Conservation (phyloP, 2,329 filamentous ascomycete genomes). For the Coniella vitis region DNA sequence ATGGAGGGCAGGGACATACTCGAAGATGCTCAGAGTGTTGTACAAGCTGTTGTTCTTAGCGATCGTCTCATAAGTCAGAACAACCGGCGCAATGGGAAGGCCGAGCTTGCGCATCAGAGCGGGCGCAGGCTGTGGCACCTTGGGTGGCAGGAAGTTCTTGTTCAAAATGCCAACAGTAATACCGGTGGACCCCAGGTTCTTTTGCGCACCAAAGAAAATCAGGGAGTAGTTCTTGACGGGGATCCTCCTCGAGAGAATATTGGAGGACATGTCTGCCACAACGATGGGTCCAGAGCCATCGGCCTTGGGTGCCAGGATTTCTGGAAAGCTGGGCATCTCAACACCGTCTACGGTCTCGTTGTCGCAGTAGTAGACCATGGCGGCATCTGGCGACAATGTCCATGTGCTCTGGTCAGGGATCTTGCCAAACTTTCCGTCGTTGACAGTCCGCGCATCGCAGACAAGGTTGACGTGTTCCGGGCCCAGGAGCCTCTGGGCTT, state of each 20-base stretch:
- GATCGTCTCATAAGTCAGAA: slow-evolving; percentile 77
- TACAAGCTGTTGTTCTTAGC: slow-evolving; percentile 93
- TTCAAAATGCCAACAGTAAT: slow-evolving; percentile 81
- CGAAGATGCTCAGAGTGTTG: slow-evolving; percentile 93
- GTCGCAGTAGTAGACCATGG: slow-evolving; percentile 83
- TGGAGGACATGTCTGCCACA: slow-evolving; percentile 89
- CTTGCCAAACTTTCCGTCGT: slow-evolving; percentile 75
- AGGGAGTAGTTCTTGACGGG: slow-evolving; percentile 72
- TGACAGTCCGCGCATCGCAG: slow-evolving; percentile 56
- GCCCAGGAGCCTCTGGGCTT: slow-evolving; percentile 72
- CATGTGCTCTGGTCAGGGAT: slow-evolving; percentile 74
- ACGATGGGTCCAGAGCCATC: slow-evolving; percentile 66
- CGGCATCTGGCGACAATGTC: slow-evolving; percentile 61
- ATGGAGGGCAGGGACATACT: slow-evolving; percentile 35
- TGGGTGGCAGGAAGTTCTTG: slow-evolving; percentile 69
- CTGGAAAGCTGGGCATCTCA: slow-evolving; percentile 73
- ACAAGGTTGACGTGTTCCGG: slow-evolving; percentile 74
- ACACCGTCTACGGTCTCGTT: slow-evolving; percentile 95
- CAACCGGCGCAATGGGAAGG: slow-evolving; percentile 69
- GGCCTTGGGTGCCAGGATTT: slow-evolving; percentile 48
- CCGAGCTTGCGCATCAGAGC: slow-evolving; percentile 65
- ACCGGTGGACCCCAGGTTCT: slow-evolving; percentile 84
- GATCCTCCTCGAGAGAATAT: slow-evolving; percentile 77
- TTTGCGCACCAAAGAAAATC: slow-evolving; percentile 91
- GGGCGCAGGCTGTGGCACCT: slow-evolving; percentile 57